phyloP scores from a whole-genome alignment of 148 eudicot genomes.

The Pouteria glomerata region DNA sequence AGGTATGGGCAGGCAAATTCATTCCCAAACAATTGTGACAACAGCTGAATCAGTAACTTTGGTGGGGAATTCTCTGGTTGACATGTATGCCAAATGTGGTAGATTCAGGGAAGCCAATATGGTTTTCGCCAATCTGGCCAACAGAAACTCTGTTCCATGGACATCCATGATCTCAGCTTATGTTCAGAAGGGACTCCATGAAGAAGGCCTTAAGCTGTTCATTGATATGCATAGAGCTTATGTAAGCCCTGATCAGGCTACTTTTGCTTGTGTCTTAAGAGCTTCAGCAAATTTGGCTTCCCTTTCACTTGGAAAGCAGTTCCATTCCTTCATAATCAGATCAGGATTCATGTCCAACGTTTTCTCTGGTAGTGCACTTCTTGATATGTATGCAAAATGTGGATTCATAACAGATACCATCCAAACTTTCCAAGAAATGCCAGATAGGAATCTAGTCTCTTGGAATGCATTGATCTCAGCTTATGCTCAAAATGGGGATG shows the following conservation, averaged over 20 bases:
- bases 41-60: slow-evolving; percentile 35
- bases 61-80: slow-evolving; percentile 61
- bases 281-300: slow-evolving; percentile 70
- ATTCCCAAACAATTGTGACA: slow-evolving; percentile 60
- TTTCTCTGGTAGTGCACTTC: slow-evolving; percentile 59
- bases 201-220: slow-evolving; percentile 52
- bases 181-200: slow-evolving; percentile 50
- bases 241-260: slow-evolving; percentile 60
- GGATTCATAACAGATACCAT: slow-evolving; percentile 57
- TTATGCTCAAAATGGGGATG: slow-evolving; percentile 75
- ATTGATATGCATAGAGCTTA: slow-evolving; percentile 39
- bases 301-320: slow-evolving; percentile 57
- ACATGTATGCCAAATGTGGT: slow-evolving; percentile 81
- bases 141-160: slow-evolving; percentile 55
- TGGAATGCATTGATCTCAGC: slow-evolving; percentile 85
- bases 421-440: slow-evolving; percentile 55
- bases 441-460: slow-evolving; percentile 50
- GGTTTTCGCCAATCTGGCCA: slow-evolving; percentile 37
- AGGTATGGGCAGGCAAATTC: slow-evolving; percentile 62
- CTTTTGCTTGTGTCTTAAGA: slow-evolving; percentile 58
- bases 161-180: slow-evolving; percentile 74
- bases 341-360: slow-evolving; percentile 61
- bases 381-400: slow-evolving; percentile 85
- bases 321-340: slow-evolving; percentile 46
- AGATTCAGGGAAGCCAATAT: slow-evolving; percentile 50